Evolutionary conservation across 2,329 filamentous ascomycete genomes (phyloP), one percentile per base, ranked within the genome.

Genomic region (Ploettnerulaceae sp.): DNA sequence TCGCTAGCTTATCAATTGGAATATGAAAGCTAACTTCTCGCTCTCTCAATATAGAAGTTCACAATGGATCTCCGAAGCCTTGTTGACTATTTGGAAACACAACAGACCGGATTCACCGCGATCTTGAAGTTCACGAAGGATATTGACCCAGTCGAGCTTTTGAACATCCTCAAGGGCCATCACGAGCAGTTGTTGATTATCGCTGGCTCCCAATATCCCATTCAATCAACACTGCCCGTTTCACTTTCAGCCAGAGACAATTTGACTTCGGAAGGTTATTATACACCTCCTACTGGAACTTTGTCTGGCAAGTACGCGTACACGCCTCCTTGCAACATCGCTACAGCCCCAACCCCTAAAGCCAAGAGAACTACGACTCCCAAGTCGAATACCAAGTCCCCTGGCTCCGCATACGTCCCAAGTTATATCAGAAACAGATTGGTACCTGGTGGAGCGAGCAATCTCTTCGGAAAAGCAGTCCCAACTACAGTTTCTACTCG

Each of bases 11-110:
- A n/a, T n/a, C n/a, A n/a, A n/a, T n/a, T n/a, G n/a, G n/a, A n/a
- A n/a, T n/a, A n/a, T n/a, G n/a, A n/a, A n/a, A n/a, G n/a, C n/a
- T n/a, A n/a, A n/a, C n/a, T n/a, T n/a, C n/a, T n/a, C n/a, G n/a
- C n/a, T n/a, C n/a, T n/a, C n/a, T n/a, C n/a, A n/a, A n/a, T n/a
- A n/a, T n/a, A n/a, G 8, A 5, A 29, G 26, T 11, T 14, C 5
- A 31, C 11, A 24, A 40, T 40, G 37, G 25, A 40, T 31, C 37
- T 40, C 24, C 11, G 21, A 11, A 26, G 25, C 6, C 37, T 40
- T 11, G 37, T 6, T 11, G 17, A 40, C 37, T 40, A 20, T 18
- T 17, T 31, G 8, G 15, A 40, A 12, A 40, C 37, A 6, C 37
- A 40, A 9, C 15, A 40, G 37, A 40, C 31, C 25, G 17, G 7